Percentiles rank a stretch among this genome's conserved stretches.
These are phyloP conservation scores for Cylindrotheca fusiformis DNA, from an alignment of 108 stramenopile genomes.

Conservation along the genomic window DNA sequence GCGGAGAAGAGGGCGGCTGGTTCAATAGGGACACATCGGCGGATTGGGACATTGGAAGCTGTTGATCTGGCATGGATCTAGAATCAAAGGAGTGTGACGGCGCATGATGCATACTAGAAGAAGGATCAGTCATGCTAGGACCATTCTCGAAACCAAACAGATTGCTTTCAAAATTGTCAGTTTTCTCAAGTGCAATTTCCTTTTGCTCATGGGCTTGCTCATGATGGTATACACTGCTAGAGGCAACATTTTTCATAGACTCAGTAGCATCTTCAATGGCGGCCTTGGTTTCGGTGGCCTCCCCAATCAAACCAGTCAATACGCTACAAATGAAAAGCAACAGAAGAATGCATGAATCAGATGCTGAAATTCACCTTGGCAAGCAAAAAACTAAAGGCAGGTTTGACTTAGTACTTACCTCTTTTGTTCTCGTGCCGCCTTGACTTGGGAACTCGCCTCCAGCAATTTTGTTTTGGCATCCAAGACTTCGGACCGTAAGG, in stretches of 20 bases:
- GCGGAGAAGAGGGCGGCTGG: neutral
- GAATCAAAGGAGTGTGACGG: no score
- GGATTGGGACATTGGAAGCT: neutral
- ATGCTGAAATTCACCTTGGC: no score
- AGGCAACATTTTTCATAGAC: constrained; percentile 27
- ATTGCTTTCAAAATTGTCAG: constrained; percentile 34
- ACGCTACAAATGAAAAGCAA: constrained; percentile 29
- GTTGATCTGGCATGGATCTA: neutral
- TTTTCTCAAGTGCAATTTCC: constrained; percentile 10
- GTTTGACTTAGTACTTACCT: constrained; percentile 43
- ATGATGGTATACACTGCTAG: constrained; percentile 13
- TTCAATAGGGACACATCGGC: neutral
- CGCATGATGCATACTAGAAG: neutral
- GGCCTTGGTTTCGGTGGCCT: constrained; percentile 55
- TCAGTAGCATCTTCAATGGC: constrained; percentile 43
- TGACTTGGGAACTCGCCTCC: constrained; percentile 70
- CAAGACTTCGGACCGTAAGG: constrained; percentile 60
- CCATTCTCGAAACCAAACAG: constrained; percentile 33
- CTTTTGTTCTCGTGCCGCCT: constrained; percentile 69
- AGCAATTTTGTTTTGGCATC: constrained; percentile 57
- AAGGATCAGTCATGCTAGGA: no score
- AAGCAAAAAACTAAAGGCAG: no score
- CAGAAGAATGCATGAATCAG: no score
- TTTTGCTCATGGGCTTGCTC: constrained; percentile 18
- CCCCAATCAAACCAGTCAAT: constrained; percentile 59